Percentiles rank a stretch among this genome's conserved stretches.
Conservation (phyloP, 257 asterid species). For the Petrea volubilis region DNA sequence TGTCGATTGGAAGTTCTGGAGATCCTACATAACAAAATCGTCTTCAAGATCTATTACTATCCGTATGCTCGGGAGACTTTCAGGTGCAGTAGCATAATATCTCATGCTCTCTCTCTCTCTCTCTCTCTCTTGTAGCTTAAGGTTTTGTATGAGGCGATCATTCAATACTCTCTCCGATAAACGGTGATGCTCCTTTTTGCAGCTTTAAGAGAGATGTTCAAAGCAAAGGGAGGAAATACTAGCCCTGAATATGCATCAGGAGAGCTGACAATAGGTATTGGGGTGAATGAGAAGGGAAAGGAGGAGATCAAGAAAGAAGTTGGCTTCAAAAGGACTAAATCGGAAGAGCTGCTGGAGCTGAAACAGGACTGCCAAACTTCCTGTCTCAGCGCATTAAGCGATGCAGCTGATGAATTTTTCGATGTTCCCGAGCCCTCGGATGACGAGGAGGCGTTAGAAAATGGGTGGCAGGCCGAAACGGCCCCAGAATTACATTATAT, state of each 20-base stretch:
- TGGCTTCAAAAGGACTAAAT: slow-evolving; percentile 22
- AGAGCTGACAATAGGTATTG: slow-evolving; percentile 46
- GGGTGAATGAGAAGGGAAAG: slow-evolving; percentile 34
- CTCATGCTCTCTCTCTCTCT: too few relatives aligned
- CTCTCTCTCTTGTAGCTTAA: too few relatives aligned
- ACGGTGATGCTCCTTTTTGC: slow-evolving; percentile 29
- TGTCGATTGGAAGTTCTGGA: slow-evolving; percentile 89
- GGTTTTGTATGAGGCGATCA: too few relatives aligned
- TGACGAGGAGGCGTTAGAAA: slow-evolving; percentile 50
- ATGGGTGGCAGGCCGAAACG: slow-evolving; percentile 39
- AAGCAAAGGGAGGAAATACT: slow-evolving; percentile 53
- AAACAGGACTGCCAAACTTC: too few relatives aligned
- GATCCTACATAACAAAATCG: slow-evolving; percentile 57
- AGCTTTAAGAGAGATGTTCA: slow-evolving; percentile 79
- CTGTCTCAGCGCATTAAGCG: slow-evolving; percentile 58
- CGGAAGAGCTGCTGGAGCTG: slow-evolving; percentile 36
- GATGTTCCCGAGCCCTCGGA: slow-evolving; percentile 73
- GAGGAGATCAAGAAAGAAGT: slow-evolving; percentile 54
- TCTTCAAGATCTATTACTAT: slow-evolving; percentile 76
- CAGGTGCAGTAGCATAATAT: slow-evolving; percentile 65
- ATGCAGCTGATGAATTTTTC: slow-evolving; percentile 72
- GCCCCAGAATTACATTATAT: slow-evolving; percentile 40
- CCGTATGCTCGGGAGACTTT: slow-evolving; percentile 72
- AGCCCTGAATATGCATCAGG: slow-evolving; percentile 35
- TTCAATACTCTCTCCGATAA: too few relatives aligned